Evolutionary conservation across 768 basidiomycete species (phyloP).

Genomic region (Macrolepiota fuliginosa): DNA sequence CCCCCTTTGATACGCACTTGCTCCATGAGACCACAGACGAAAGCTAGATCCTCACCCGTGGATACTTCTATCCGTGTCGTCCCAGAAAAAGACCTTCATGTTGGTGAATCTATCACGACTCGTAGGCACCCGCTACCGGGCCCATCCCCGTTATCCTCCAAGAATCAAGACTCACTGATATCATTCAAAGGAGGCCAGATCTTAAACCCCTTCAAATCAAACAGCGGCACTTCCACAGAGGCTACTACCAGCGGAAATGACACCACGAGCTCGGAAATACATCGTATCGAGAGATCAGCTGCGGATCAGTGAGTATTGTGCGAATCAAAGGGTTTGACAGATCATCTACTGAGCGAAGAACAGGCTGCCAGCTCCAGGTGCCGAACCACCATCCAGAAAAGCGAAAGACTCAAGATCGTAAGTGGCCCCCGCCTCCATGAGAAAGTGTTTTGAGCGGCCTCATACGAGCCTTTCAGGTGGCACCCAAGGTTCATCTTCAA

Average conservation of each 20-base stretch:
- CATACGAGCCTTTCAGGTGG: background rate
- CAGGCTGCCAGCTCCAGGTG: background rate
- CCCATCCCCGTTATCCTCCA: too few relatives aligned
- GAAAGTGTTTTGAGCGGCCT: background rate
- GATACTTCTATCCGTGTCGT: too few relatives aligned
- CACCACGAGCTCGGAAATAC: background rate
- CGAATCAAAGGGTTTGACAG: background rate
- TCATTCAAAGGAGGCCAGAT: background rate
- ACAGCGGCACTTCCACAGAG: background rate
- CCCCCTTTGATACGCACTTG: too few relatives aligned
- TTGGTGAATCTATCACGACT: too few relatives aligned
- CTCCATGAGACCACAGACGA: too few relatives aligned
- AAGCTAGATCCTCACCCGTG: too few relatives aligned
- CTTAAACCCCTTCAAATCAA: background rate
- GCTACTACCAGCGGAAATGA: background rate
- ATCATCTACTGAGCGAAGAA: background rate
- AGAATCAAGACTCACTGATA: background rate
- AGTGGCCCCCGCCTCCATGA: background rate
- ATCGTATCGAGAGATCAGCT: background rate
- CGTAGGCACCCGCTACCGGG: too few relatives aligned
- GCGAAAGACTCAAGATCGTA: background rate
- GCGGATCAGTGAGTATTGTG: background rate
- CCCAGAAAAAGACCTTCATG: too few relatives aligned
- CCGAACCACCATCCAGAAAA: background rate
- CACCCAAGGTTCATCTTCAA: background rate